Conservation (phyloP, 805 yeast genomes). For the Cyberlindnera euphorbiiphila region DNA sequence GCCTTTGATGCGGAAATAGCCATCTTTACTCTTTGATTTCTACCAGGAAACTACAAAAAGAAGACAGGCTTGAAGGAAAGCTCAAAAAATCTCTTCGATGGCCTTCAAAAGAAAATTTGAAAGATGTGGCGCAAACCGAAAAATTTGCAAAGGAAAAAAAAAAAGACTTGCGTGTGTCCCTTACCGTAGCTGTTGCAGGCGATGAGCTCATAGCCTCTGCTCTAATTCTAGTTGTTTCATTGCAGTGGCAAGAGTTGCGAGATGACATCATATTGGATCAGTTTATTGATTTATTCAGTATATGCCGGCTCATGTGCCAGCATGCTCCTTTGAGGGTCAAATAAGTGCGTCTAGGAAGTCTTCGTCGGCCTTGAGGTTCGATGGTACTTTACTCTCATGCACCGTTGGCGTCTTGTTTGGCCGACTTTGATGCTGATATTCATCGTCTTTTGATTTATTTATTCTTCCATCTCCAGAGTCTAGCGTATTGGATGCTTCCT, state of each 20-base stretch:
- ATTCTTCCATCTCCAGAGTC: conserved; percentile 7
- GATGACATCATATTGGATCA: not conserved
- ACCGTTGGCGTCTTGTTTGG: not conserved
- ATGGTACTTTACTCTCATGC: conserved; percentile 23
- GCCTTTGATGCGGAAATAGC: conserved; percentile 84
- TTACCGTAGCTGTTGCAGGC: too few species aligned
- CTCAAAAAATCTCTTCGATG: not conserved
- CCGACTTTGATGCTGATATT: conserved; percentile 4
- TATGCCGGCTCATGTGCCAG: too few species aligned
- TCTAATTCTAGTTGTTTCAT: not conserved
- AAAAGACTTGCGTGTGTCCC: not conserved
- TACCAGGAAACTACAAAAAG: not conserved
- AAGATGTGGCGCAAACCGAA: conserved; percentile 12
- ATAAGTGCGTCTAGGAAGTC: conserved; percentile 23
- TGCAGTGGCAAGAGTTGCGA: too few species aligned
- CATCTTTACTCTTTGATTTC: conserved; percentile 10
- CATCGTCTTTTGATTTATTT: not conserved
- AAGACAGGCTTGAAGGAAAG: not conserved
- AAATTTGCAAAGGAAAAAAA: conserved; percentile 1
- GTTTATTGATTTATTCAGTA: too few species aligned
- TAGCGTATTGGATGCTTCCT: conserved; percentile 4
- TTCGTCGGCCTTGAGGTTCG: conserved; percentile 19
- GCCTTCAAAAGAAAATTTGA: conserved; percentile 11
- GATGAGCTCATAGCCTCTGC: not conserved
- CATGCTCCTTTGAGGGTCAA: too few species aligned